Percentiles rank a stretch among this genome's conserved stretches.
Evolutionary conservation across 805 yeast genomes (phyloP).

Genomic region (Saturnispora quitensis): DNA sequence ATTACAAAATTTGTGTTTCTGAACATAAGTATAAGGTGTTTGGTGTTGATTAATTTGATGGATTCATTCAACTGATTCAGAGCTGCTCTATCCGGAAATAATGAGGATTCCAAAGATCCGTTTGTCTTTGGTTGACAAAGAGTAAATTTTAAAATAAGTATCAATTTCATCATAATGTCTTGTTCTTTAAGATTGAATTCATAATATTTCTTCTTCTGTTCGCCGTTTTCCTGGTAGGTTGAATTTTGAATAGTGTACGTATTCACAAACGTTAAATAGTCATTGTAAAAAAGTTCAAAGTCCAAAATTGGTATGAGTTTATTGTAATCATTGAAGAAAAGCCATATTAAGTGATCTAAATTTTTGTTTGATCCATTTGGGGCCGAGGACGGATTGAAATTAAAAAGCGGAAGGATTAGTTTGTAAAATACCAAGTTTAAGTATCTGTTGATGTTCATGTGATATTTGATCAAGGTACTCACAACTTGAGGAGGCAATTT

Average conservation of each 20-base stretch:
- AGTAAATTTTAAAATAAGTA: conserved; percentile 44
- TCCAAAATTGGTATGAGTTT: conserved; percentile 47
- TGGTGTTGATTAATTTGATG: conserved; percentile 26
- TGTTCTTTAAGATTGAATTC: conserved; percentile 27
- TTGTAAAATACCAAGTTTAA: conserved; percentile 27
- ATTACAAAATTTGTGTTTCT: conserved; percentile 37
- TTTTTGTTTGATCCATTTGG: conserved; percentile 21
- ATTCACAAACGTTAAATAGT: conserved; percentile 41
- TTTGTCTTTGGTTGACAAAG: conserved; percentile 29
- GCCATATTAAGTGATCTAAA: conserved; percentile 37
- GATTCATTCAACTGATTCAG: conserved; percentile 26
- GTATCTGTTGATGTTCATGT: conserved; percentile 30
- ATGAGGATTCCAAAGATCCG: conserved; percentile 12
- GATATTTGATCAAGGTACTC: conserved; percentile 23
- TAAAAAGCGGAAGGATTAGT: conserved; percentile 26
- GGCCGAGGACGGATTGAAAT: conserved; percentile 4
- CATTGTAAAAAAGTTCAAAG: conserved; percentile 42
- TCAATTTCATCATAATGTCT: conserved; percentile 39
- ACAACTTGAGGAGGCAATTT: conserved; percentile 4
- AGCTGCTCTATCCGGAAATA: conserved; percentile 22
- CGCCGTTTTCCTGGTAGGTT: conserved; percentile 34
- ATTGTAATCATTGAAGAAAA: conserved; percentile 44
- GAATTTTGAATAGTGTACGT: conserved; percentile 25
- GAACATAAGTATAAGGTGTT: conserved; percentile 36
- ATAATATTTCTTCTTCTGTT: conserved; percentile 30